Evolutionary conservation across 108 stramenopile genomes (phyloP).

Genomic region (Cyclotella kingstonii): DNA sequence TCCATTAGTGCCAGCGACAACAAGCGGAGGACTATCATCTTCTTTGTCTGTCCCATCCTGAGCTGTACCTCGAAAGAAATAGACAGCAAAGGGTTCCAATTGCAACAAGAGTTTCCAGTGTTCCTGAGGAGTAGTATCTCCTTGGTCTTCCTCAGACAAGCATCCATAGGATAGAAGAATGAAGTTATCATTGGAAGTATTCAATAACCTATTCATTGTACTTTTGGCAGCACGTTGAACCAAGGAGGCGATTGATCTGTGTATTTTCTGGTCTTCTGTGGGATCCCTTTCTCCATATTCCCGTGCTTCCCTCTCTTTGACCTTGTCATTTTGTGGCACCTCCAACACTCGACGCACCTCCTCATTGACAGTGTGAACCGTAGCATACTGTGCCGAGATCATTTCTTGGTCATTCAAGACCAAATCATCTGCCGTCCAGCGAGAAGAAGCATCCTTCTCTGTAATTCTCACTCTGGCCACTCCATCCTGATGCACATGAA

Average conservation of each 20-base stretch:
- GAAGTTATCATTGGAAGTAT: slow-evolving; percentile 24
- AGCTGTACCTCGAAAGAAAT: slow-evolving; percentile 65
- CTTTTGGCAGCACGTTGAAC: slow-evolving; percentile 6
- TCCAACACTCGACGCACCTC: neutral
- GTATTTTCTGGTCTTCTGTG: neutral
- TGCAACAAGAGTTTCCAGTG: slow-evolving; percentile 64
- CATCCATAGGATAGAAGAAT: slow-evolving; percentile 39
- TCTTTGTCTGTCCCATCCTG: too few relatives aligned
- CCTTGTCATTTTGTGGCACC: neutral
- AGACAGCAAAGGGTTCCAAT: slow-evolving; percentile 67
- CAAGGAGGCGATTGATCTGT: slow-evolving; percentile 23
- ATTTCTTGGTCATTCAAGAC: slow-evolving; percentile 74
- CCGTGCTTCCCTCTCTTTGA: neutral
- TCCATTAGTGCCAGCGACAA: slow-evolving; percentile 58
- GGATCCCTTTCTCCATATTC: neutral
- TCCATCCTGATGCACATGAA: slow-evolving; percentile 75
- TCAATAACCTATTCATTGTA: neutral
- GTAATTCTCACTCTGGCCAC: slow-evolving; percentile 74
- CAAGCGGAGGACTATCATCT: slow-evolving; percentile 48
- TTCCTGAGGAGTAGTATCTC: too few relatives aligned
- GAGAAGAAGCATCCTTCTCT: slow-evolving; percentile 54
- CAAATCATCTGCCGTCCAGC: slow-evolving; percentile 84
- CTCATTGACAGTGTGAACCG: slow-evolving; percentile 19
- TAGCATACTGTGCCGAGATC: slow-evolving; percentile 47
- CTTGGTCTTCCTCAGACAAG: too few relatives aligned